phyloP scores from a whole-genome alignment of 73 alveolate genomes.

The Blepharisma japonicum region DNA sequence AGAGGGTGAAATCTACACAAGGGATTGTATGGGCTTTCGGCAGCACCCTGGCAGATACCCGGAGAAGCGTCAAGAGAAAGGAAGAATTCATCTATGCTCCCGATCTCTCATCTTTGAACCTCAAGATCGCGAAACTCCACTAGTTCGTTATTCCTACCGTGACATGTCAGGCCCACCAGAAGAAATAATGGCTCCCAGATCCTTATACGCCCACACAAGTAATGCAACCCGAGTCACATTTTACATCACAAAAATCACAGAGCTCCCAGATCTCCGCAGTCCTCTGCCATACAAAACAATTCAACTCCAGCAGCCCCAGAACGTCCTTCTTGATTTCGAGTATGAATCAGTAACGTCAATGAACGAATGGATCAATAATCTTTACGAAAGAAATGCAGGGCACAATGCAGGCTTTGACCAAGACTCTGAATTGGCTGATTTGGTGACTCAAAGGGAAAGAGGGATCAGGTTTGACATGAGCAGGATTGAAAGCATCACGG shows the following conservation, averaged over 20 bases:
- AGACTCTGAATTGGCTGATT: conserved; percentile 9
- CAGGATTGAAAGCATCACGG: conserved; percentile 84
- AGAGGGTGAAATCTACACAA: conserved; percentile 49
- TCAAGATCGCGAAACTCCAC: conserved; percentile 45
- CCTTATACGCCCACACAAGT: conserved; percentile 19
- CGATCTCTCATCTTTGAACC: conserved; percentile 53
- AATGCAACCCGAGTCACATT: not conserved
- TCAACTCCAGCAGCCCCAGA: not conserved
- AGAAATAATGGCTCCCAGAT: not conserved
- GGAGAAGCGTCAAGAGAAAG: conserved; percentile 31
- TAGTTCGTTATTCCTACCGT: conserved; percentile 41
- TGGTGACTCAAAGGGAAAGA: conserved; percentile 29
- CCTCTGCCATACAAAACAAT: not conserved
- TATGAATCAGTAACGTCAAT: not conserved
- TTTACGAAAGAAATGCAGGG: conserved; percentile 14
- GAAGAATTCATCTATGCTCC: conserved; percentile 48
- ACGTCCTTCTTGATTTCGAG: not conserved
- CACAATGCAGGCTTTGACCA: conserved; percentile 36
- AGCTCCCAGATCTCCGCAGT: not conserved
- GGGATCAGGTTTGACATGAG: conserved; percentile 82
- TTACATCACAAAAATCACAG: not conserved
- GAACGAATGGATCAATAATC: not conserved
- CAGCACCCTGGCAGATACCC: not conserved
- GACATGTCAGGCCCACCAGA: conserved; percentile 39
- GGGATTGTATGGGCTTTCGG: conserved; percentile 30